Evolutionary conservation across 768 basidiomycete species (phyloP), one percentile per base, ranked within the genome.

Genomic region (Lentinula aciculospora): DNA sequence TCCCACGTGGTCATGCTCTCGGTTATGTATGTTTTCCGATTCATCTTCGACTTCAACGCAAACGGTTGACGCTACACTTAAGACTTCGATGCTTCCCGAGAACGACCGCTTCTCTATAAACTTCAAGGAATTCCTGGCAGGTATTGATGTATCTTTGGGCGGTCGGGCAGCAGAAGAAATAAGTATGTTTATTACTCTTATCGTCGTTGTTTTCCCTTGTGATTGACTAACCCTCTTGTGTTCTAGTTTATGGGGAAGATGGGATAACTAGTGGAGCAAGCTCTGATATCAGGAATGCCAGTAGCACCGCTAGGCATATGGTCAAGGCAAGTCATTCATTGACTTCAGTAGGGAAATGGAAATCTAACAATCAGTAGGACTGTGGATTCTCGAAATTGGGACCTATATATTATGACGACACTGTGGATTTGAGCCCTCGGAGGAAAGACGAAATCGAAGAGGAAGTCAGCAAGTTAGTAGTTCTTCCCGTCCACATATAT

Each of bases 161-260:
- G 96, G 97, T 21, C 88, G 97, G 49, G 90, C 94, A 5, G 97
- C 97, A 23, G 97, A 99, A 71, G 92, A 92, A 73, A 70, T 97
- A 63, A 82, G 91, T 89, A 66, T 63, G 86, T 68, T 62, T 27
- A 9, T 34, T 34, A 13, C 6, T 13, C 8, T 34, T 34, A 34
- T 21, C 31, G 25, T 31, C 29, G 29, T 44, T 64, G 58, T 68
- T 62, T 29, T 32, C 51, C 61, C 21, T 6, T 21, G 6, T n/a
- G 25, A 25, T 31, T 32, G 13, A 50, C 17, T 4, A 50, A 10
- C n/a, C 29, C n/a, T 7, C n/a, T 34, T 47, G 31, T 34, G 64
- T 67, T 62, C 59, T 44, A 93, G 92, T 96, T 59, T 96, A 92
- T 67, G 95, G 95, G 3, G 70, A 81, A 58, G 90, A 95, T 53